Evolutionary conservation across 805 yeast genomes (phyloP), one percentile per base, ranked within the genome.

Genomic region (Pichia gijzeniarum): DNA sequence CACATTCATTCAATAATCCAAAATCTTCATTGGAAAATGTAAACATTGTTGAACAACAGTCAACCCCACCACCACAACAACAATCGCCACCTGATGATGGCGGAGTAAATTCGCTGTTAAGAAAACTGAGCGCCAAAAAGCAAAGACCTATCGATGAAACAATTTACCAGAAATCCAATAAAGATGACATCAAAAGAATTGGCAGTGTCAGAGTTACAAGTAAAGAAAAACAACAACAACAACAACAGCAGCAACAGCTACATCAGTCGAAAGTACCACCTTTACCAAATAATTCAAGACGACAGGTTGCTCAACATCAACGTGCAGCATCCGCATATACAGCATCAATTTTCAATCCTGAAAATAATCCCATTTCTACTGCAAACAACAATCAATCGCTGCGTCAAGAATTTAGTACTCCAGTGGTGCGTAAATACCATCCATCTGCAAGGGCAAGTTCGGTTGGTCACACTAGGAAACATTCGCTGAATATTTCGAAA

Each of bases 381-480:
- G 17, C 14, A 7, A 13, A 8, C 19, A 41, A 35, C 13, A 37
- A 38, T 35, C 48, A 28, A 44, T 43, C 37, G 37, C 19, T 41
- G 40, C 41, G 19, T 17, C 44, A n/a, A 21, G 27, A 31, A 9
- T 18, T 10, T n/a, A n/a, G 19, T 3, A 41, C 35, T n/a, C 30
- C 43, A 20, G 21, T 37, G 19, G 35, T 30, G 14, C 51, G 48
- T 14, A 44, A 50, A 49, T 66, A 69, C 49, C 95, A 86, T 62
- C 95, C 95, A 32, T 79, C 88, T 13, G 95, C 95, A 0, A 76
- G 95, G 56, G 95, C 95, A 3, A 87, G 85, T 59, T 84, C 95
- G 18, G 80, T 86, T 40, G 89, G 90, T n/a, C 91, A 86, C 60
- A 74, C 78, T 18, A 76, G 86, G 57, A 81, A 79, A 54, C 82